A percentile compares a stretch with the other conserved stretches of the same genome.
Conservation (phyloP, 257 asterid species). For the Solanum chiquidenum region DNA sequence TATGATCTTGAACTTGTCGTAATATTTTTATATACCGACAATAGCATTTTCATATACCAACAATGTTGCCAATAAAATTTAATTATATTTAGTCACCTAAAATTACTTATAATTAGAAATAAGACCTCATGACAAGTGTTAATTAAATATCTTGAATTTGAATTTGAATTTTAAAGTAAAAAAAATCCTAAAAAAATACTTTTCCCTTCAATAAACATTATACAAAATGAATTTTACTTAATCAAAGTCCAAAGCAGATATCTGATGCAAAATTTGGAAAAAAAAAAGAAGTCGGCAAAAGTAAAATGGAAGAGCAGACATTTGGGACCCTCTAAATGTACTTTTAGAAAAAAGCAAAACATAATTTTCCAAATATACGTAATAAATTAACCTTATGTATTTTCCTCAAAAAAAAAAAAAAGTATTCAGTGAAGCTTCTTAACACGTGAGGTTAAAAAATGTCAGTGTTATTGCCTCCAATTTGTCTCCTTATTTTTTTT, state of each 20-base stretch:
- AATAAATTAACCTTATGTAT: background rate
- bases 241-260: background rate
- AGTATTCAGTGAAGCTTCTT: background rate
- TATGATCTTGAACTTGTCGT: background rate
- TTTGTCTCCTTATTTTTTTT: background rate
- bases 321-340: background rate
- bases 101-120: background rate
- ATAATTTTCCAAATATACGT: background rate
- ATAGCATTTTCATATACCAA: background rate
- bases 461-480: background rate
- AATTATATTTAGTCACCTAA: background rate
- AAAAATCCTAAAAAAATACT: background rate
- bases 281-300: background rate
- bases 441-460: background rate
- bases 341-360: background rate
- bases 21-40: background rate
- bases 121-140: background rate
- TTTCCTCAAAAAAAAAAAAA: background rate
- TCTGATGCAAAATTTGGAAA: background rate
- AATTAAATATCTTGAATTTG: background rate
- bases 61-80: background rate
- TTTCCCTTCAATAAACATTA: background rate
- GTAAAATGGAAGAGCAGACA: background rate
- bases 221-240: background rate
- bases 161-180: background rate